A percentile compares a stretch with the other conserved stretches of the same genome.
These are phyloP conservation scores for Cercospora sojina DNA, from an alignment of 2,329 filamentous ascomycete genomes.

Conservation along the genomic window DNA sequence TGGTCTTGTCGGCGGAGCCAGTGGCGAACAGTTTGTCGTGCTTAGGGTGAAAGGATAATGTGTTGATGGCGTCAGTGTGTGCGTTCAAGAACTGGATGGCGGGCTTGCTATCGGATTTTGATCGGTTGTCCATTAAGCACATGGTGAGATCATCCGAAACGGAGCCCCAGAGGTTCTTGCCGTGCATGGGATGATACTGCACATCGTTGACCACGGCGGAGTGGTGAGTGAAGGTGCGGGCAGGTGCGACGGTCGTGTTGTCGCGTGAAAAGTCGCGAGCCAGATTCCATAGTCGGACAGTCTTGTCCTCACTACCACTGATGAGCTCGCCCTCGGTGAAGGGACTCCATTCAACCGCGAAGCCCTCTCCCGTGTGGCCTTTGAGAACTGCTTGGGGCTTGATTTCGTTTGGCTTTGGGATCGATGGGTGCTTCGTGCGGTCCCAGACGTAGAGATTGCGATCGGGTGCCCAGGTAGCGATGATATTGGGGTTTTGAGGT, in stretches of 20 bases:
- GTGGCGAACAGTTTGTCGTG: slow-evolving; percentile 90
- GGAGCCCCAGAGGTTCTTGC: slow-evolving; percentile 77
- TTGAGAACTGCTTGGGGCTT: slow-evolving; percentile 81
- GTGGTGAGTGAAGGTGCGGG: slow-evolving; percentile 81
- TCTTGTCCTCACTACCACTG: slow-evolving; percentile 88
- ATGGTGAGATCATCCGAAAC: slow-evolving; percentile 94
- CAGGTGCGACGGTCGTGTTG: slow-evolving; percentile 68
- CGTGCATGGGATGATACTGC: slow-evolving; percentile 84
- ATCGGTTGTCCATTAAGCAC: slow-evolving; percentile 83
- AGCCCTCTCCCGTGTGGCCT: slow-evolving; percentile 86
- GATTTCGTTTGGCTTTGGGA: slow-evolving; percentile 59
- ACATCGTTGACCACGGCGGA: slow-evolving; percentile 93
- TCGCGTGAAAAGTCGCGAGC: slow-evolving; percentile 67
- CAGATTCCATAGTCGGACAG: slow-evolving; percentile 90
- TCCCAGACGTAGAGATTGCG: slow-evolving; percentile 91
- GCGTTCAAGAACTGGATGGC: slow-evolving; percentile 68
- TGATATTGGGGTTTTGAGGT: slow-evolving; percentile 94
- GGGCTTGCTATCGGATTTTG: slow-evolving; percentile 53
- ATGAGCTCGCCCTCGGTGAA: slow-evolving; percentile 77
- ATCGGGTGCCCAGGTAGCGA: slow-evolving; percentile 88
- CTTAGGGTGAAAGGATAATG: slow-evolving; percentile 89
- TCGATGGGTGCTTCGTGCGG: slow-evolving; percentile 84
- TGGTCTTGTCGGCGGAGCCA: slow-evolving; percentile 90
- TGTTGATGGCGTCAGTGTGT: slow-evolving; percentile 91
- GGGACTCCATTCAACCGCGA: slow-evolving; percentile 89